Conservation (phyloP, 2,329 filamentous ascomycete genomes). For the Colletotrichum godetiae region DNA sequence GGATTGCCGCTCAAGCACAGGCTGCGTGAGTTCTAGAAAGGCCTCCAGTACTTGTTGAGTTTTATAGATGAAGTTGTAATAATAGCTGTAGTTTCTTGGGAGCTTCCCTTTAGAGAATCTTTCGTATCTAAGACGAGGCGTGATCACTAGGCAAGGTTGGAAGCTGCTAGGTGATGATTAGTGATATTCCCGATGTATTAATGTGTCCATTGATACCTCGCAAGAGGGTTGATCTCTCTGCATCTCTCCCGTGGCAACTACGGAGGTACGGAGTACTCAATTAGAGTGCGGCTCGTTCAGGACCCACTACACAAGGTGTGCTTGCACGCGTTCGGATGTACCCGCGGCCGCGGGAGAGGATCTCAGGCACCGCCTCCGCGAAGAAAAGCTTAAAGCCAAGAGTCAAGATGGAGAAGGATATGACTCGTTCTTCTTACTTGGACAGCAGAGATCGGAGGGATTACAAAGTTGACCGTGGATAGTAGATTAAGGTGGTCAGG, state of each 20-base stretch:
- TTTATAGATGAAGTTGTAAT: background rate
- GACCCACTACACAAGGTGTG: background rate
- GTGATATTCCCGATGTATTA: background rate
- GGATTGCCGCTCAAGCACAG: background rate
- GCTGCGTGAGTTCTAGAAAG: background rate
- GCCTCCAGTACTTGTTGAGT: background rate
- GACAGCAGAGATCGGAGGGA: background rate
- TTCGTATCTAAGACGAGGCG: background rate
- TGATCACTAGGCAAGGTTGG: background rate
- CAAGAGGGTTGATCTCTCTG: background rate
- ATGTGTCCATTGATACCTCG: background rate
- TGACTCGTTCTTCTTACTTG: background rate
- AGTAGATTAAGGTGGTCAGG: background rate
- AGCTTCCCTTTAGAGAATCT: background rate
- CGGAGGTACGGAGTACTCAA: background rate
- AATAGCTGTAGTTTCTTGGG: background rate
- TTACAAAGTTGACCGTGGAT: background rate
- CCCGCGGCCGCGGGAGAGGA: background rate
- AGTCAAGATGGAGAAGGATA: background rate
- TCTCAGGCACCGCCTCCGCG: background rate
- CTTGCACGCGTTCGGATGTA: background rate
- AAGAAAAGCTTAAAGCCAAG: background rate
- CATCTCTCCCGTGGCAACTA: too few species aligned
- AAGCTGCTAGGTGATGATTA: background rate
- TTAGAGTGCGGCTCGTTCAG: background rate